Evolutionary conservation across 192 early-diverging fungal species (phyloP).

Genomic region (Cladochytrium replicatum): DNA sequence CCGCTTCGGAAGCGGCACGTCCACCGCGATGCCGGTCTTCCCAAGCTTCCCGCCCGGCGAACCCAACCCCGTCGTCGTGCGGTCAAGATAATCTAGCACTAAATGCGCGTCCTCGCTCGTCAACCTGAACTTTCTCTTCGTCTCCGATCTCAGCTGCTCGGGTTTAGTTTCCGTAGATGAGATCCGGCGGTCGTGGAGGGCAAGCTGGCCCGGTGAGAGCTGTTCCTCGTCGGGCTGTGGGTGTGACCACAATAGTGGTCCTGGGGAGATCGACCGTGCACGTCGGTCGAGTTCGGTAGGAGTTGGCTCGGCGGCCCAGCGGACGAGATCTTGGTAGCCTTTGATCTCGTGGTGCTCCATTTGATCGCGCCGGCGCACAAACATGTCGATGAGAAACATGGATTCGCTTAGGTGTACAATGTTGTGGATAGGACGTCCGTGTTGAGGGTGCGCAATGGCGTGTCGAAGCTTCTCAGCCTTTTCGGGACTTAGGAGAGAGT

Average conservation of each 20-base stretch:
- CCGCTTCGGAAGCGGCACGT: background rate
- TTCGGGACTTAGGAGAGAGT: too few relatives aligned
- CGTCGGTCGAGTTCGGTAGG: background rate
- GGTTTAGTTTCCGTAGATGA: background rate
- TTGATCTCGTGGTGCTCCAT: conserved; percentile 2
- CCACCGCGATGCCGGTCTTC: conserved; percentile 3
- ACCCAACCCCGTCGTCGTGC: too few relatives aligned
- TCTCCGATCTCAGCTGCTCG: conserved; percentile 1
- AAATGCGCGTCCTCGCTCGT: too few relatives aligned
- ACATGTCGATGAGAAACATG: conserved; percentile 10
- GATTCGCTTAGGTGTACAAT: too few relatives aligned
- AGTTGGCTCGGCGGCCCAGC: background rate
- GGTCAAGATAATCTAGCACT: too few relatives aligned
- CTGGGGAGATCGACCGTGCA: conserved; percentile 4
- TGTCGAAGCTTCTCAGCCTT: too few relatives aligned
- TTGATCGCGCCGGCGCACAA: conserved; percentile 7
- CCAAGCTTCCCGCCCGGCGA: conserved; percentile 3
- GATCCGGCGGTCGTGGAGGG: background rate
- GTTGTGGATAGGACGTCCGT: too few relatives aligned
- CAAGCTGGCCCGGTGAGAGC: background rate
- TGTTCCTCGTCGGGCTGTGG: background rate
- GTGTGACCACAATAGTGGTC: background rate
- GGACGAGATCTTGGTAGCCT: conserved; percentile 12
- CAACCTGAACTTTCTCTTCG: conserved; percentile 12
- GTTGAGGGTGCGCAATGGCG: too few relatives aligned